A percentile compares a stretch with the other conserved stretches of the same genome.
These are phyloP conservation scores for Leishmania lainsoni DNA, from an alignment of 208 protist genomes.

Conservation along the genomic window DNA sequence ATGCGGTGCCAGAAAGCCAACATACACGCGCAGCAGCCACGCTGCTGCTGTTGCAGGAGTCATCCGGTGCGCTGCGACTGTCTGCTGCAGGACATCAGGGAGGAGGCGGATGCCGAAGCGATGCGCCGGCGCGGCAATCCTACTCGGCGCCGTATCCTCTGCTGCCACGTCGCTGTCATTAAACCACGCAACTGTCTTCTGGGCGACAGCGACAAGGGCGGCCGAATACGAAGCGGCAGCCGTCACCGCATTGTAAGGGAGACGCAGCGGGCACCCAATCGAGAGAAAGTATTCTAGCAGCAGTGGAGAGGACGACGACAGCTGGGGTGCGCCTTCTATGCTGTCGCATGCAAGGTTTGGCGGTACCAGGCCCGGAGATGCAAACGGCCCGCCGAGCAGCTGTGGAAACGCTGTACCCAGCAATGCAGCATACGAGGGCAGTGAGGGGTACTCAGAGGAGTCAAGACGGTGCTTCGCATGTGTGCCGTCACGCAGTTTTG, in stretches of 20 bases:
- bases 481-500: neutral
- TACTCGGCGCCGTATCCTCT: neutral
- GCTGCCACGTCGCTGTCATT: neutral
- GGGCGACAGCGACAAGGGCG: slow-evolving; percentile 6
- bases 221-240: neutral
- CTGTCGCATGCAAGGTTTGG: neutral
- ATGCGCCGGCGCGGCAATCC: neutral
- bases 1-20: slow-evolving; percentile 9
- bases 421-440: neutral
- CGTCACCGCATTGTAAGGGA: neutral
- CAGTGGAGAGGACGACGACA: neutral
- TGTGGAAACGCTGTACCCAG: slow-evolving; percentile 14
- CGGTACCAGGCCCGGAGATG: neutral
- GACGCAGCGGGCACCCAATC: slow-evolving; percentile 21
- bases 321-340: neutral
- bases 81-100: slow-evolving; percentile 25
- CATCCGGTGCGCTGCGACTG: slow-evolving; percentile 20
- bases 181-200: slow-evolving; percentile 15
- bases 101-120: slow-evolving; percentile 7
- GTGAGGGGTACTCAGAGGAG: neutral
- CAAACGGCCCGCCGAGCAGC: slow-evolving; percentile 6
- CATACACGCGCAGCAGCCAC: slow-evolving; percentile 29
- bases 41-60: slow-evolving; percentile 12
- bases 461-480: neutral
- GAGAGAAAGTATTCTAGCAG: slow-evolving; percentile 23